A percentile compares a stretch with the other conserved stretches of the same genome.
These are phyloP conservation scores for Phytophthora cactorum DNA, from an alignment of 352 stramenopile species.

Conservation along the genomic window DNA sequence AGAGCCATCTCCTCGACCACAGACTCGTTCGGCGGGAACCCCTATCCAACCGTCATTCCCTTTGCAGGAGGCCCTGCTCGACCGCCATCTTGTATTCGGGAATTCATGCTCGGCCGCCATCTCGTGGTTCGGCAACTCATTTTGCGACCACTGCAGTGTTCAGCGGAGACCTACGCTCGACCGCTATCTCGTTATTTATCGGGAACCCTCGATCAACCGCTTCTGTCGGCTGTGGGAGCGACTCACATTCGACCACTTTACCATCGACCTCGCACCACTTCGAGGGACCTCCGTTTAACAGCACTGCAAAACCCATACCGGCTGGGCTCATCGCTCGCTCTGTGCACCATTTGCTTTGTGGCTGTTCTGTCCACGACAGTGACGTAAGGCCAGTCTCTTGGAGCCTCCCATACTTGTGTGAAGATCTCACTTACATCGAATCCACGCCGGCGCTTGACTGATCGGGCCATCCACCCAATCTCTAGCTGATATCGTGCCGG, in stretches of 20 bases:
- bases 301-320: neutral
- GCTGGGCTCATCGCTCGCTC: constrained; percentile 7
- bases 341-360: neutral
- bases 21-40: no score
- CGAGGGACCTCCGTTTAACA: neutral
- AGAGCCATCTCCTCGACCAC: no score
- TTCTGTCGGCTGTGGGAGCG: no score
- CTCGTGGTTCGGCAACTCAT: no score
- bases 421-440: constrained; percentile 7
- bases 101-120: neutral
- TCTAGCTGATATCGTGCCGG: constrained; percentile 11
- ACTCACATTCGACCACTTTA: neutral
- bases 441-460: constrained; percentile 7
- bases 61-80: neutral
- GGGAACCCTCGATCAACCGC: neutral
- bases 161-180: neutral
- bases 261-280: neutral
- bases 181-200: neutral
- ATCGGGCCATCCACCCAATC: constrained; percentile 7
- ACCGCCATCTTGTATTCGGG: neutral
- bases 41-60: no score
- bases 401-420: neutral
- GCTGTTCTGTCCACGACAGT: constrained; percentile 5
- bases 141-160: no score
- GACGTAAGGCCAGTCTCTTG: neutral